Base-by-base conservation (phyloP, 2,329 filamentous ascomycete species). In the Fusarium buharicum region DNA sequence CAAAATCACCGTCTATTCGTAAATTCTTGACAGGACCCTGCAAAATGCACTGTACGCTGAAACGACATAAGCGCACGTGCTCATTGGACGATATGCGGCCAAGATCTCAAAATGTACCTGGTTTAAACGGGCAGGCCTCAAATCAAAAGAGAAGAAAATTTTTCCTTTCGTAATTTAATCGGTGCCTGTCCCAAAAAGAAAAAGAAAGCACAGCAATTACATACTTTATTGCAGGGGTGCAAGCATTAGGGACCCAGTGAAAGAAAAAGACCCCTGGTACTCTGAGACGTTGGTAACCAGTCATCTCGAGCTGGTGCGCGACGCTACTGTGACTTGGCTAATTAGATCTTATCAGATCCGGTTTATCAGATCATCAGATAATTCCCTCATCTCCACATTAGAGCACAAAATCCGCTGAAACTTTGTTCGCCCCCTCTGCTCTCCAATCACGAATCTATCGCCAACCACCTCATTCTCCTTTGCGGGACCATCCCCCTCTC, bases 281-380 rank as follows among this genome's bases (percentile, higher is more conserved):
- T 30, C 44, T 64, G 28, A 37, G 49, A 40, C 37, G 63, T 55
- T 57, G 62, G 62, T 62, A 65, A 65, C 62, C 62, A 65, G 62
- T 65, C 57, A 64, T 56, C 62, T 64, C 37, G 40, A 57, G 62
- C 37, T 63, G 61, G 57, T 59, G 58, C 28, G 47, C 38, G 55
- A 43, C 62, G 62, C 62, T 66, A 66, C 62, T 66, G 50, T 52
- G 52, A 50, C 38, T 58, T 51, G 55, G 55, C 55, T 65, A 59
- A 58, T 68, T 69, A 69, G 71, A 76, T 77, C 73, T 77, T 77
- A 76, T 77, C 74, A 70, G 75, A 76, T 76, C 73, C 74, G 68
- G 72, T 80, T 82, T 82, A 83, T 83, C 81, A 80, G 81, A 84
- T 83, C 74, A 82, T 82, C 80, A 79, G 80, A 82, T 82, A 80